Conservation (phyloP, 345 rosid species). For the Carallia pectinifolia region DNA sequence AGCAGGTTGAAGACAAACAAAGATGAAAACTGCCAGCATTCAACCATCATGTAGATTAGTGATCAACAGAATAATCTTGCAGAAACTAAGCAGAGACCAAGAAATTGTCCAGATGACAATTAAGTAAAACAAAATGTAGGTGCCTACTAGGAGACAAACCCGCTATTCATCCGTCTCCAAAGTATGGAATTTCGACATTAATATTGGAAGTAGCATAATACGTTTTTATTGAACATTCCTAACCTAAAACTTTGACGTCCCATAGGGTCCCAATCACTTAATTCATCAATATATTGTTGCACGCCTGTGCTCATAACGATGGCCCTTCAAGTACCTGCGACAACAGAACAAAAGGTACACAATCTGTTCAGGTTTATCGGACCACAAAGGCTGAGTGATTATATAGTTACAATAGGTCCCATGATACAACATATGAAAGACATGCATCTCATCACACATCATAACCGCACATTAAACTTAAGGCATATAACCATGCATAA, state of each 20-base stretch:
- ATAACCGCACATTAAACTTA: background rate
- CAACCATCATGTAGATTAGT: background rate
- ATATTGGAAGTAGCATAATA: conserved; percentile 10
- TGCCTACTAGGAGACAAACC: background rate
- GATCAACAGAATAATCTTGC: conserved; percentile 10
- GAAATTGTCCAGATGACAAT: background rate
- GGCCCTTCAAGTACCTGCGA: conserved; percentile 67
- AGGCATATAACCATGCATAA: background rate
- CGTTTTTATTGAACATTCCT: conserved; percentile 18
- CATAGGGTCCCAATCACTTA: conserved; percentile 12
- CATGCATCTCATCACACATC: background rate
- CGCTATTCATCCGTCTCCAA: conserved; percentile 3
- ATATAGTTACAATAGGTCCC: background rate
- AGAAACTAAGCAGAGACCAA: conserved; percentile 12
- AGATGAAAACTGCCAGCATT: background rate
- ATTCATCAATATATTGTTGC: conserved; percentile 36
- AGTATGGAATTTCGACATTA: conserved; percentile 5
- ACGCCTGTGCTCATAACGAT: conserved; percentile 31
- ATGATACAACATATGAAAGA: background rate
- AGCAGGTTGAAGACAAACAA: background rate
- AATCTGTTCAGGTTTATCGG: background rate
- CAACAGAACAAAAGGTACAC: conserved; percentile 8
- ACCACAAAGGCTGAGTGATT: background rate
- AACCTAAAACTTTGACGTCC: conserved; percentile 13
- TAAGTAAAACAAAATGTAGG: background rate